A percentile compares a stretch with the other conserved stretches of the same genome.
Conservation (phyloP, 2,329 filamentous ascomycete genomes). For the Diplodia scrobiculata region DNA sequence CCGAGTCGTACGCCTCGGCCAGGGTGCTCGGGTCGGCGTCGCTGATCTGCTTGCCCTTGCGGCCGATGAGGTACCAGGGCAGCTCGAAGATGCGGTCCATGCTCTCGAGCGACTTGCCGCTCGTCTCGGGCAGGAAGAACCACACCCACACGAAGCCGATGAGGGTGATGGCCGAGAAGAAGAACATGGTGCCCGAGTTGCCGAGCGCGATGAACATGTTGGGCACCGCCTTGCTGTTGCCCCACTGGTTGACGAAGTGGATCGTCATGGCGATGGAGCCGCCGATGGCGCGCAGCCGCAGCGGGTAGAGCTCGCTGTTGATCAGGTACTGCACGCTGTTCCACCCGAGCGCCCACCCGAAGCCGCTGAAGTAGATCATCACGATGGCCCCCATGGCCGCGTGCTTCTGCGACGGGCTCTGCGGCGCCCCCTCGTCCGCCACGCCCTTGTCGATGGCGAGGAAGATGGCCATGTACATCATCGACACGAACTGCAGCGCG, state of each 20-base stretch:
- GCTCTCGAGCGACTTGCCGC: conserved; percentile 63
- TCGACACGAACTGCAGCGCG: conserved; percentile 52
- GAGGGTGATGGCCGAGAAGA: conserved; percentile 69
- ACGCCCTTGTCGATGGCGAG: conserved; percentile 62
- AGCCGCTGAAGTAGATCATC: conserved; percentile 62
- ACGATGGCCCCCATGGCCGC: conserved; percentile 66
- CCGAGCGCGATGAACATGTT: conserved; percentile 68
- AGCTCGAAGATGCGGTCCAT: conserved; percentile 73
- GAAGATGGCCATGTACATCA: conserved; percentile 59
- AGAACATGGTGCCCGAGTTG: conserved; percentile 72
- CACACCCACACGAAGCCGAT: conserved; percentile 70
- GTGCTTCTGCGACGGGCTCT: conserved; percentile 54
- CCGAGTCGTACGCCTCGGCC: conserved; percentile 17
- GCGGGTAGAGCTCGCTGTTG: conserved; percentile 75
- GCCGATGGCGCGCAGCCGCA: conserved; percentile 70
- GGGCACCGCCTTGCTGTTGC: conserved; percentile 72
- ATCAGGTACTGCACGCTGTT: conserved; percentile 78
- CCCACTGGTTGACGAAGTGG: conserved; percentile 78
- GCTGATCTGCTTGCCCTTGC: conserved; percentile 37
- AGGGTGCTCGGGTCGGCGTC: conserved; percentile 15
- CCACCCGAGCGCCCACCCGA: conserved; percentile 56
- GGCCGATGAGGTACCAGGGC: conserved; percentile 74
- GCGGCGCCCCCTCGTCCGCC: conserved; percentile 51
- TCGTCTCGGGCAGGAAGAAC: conserved; percentile 72
- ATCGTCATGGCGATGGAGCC: conserved; percentile 75